A percentile compares a stretch with the other conserved stretches of the same genome.
These are phyloP conservation scores for Beauveria varroae DNA, from an alignment of 2,329 filamentous ascomycete species.

Conservation along the genomic window DNA sequence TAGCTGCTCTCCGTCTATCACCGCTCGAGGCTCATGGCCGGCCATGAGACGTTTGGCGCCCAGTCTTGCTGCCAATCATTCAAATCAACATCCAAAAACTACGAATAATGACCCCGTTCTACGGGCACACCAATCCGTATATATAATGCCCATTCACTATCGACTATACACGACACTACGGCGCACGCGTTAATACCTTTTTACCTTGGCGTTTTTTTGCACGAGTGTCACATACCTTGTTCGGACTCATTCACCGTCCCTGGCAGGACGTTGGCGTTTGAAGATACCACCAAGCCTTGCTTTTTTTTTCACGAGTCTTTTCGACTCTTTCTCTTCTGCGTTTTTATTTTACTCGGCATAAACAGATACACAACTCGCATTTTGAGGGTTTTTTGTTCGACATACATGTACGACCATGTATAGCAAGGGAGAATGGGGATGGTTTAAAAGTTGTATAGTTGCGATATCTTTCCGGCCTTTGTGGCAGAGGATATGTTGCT, in stretches of 20 bases:
- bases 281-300: slow-evolving; percentile 16
- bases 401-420: background rate
- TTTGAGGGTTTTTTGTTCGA: background rate
- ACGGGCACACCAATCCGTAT: background rate
- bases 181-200: background rate
- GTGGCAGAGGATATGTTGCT: background rate
- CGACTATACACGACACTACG: background rate
- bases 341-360: background rate
- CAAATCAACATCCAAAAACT: background rate
- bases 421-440: background rate
- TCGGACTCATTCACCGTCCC: slow-evolving; percentile 14
- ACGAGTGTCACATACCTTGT: background rate
- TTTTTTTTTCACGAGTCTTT: background rate
- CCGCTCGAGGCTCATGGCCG: slow-evolving; percentile 3
- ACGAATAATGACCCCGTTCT: slow-evolving; percentile 8
- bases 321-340: background rate
- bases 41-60: slow-evolving; percentile 8
- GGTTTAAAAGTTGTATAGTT: background rate
- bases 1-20: slow-evolving; percentile 14
- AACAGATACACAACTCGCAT: slow-evolving; percentile 7
- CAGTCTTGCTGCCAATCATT: background rate
- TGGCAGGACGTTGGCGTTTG: slow-evolving; percentile 18
- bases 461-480: background rate
- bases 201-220: background rate
- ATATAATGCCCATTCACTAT: background rate